Percentiles rank a stretch among this genome's conserved stretches.
Evolutionary conservation across 1,139 yeast species (phyloP).

Genomic region (Taphrina confusa): DNA sequence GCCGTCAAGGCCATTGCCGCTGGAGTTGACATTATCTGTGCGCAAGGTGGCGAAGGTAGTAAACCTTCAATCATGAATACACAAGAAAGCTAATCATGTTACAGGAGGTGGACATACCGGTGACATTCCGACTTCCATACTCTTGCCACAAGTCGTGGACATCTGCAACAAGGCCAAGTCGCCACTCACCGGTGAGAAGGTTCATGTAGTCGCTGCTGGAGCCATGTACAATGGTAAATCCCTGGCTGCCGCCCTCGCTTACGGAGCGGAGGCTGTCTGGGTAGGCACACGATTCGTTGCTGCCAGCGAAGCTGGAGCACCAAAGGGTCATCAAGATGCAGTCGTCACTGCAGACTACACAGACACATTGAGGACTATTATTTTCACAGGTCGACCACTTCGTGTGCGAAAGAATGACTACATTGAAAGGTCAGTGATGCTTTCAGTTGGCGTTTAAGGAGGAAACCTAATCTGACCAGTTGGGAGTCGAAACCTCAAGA

Average conservation of each 20-base stretch:
- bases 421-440: constrained; percentile 33
- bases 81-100: not conserved
- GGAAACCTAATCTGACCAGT: not conserved
- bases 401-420: constrained; percentile 42
- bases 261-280: constrained; percentile 54
- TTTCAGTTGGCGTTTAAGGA: not conserved
- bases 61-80: not conserved
- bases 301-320: constrained; percentile 44
- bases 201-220: constrained; percentile 52
- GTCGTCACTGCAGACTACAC: constrained; percentile 42
- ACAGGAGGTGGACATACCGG: constrained; percentile 56
- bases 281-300: constrained; percentile 47
- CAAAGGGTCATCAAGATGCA: constrained; percentile 42
- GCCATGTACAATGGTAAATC: constrained; percentile 50
- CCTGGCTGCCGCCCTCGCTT: constrained; percentile 46
- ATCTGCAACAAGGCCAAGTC: constrained; percentile 44
- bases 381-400: constrained; percentile 44
- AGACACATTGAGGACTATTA: constrained; percentile 43
- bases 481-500: constrained; percentile 43
- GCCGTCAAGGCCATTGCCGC: constrained; percentile 48
- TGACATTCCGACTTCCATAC: constrained; percentile 36
- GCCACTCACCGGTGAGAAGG: constrained; percentile 42
- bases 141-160: constrained; percentile 49
- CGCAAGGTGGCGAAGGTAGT: constrained; percentile 52
- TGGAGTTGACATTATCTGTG: constrained; percentile 52